phyloP scores from a whole-genome alignment of 2,329 filamentous ascomycete species.

The Juglanconis juglandina region DNA sequence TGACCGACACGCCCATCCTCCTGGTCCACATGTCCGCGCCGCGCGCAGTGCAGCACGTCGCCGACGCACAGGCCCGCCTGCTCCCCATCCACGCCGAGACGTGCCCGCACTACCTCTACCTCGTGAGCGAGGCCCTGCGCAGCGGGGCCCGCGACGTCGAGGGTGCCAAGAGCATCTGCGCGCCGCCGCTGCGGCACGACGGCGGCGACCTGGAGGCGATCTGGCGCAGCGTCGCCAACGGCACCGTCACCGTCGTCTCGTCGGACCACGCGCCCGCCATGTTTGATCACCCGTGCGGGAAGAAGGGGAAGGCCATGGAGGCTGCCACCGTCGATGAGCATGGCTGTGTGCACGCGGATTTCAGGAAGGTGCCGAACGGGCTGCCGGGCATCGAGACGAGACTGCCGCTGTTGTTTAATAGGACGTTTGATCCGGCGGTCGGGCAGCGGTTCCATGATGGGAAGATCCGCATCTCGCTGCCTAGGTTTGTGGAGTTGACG shows the following conservation, averaged over 20 bases:
- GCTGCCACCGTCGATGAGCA: slow-evolving; percentile 24
- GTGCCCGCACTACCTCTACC: slow-evolving; percentile 56
- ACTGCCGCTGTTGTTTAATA: slow-evolving; percentile 41
- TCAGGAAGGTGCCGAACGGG: slow-evolving; percentile 58
- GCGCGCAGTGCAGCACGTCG: slow-evolving; percentile 44
- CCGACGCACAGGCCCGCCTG: slow-evolving; percentile 45
- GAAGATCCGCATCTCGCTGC: slow-evolving; percentile 35
- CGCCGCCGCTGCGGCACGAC: slow-evolving; percentile 44
- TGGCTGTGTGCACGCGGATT: slow-evolving; percentile 25
- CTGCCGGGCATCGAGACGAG: slow-evolving; percentile 56
- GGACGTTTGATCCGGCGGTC: slow-evolving; percentile 13
- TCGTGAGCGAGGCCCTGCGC: slow-evolving; percentile 41
- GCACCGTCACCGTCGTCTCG: slow-evolving; percentile 52
- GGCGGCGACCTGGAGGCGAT: slow-evolving; percentile 47
- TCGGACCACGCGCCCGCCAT: slow-evolving; percentile 45
- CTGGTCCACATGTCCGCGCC: slow-evolving; percentile 51
- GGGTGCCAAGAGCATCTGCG: slow-evolving; percentile 54
- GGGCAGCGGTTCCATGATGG: slow-evolving; percentile 23
- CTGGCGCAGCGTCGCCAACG: slow-evolving; percentile 49
- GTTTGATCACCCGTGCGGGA: slow-evolving; percentile 41
- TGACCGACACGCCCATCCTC: slow-evolving; percentile 49
- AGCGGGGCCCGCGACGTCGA: slow-evolving; percentile 35
- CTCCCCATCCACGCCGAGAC: slow-evolving; percentile 55
- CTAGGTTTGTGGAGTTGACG: slow-evolving; percentile 53
- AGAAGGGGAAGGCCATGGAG: slow-evolving; percentile 23